Conservation (phyloP, 1,139 yeast genomes). For the Blastobotrys apis region DNA sequence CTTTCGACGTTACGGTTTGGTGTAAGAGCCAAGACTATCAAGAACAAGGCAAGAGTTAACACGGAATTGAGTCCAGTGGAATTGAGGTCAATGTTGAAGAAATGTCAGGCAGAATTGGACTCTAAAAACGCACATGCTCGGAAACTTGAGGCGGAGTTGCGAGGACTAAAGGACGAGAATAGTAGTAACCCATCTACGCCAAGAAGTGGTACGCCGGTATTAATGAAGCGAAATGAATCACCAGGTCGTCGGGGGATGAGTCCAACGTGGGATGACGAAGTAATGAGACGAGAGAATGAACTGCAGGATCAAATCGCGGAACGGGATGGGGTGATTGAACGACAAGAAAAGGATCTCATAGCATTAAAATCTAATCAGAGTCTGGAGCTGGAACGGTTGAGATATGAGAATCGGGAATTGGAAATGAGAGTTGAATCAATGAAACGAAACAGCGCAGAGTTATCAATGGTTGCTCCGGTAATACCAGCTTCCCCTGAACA, state of each 20-base stretch:
- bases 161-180: not conserved
- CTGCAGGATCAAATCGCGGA: constrained; percentile 36
- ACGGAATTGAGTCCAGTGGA: constrained; percentile 61
- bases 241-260: not conserved
- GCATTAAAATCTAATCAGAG: constrained; percentile 18
- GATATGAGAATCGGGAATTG: constrained; percentile 33
- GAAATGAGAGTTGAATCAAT: constrained; percentile 8
- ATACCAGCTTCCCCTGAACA: constrained; percentile 2
- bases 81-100: constrained; percentile 47
- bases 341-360: constrained; percentile 23
- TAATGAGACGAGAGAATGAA: constrained; percentile 34
- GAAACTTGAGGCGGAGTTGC: constrained; percentile 50
- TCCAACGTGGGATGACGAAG: constrained; percentile 21
- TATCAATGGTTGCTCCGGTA: not conserved
- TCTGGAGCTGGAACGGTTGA: constrained; percentile 29
- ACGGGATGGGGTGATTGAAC: constrained; percentile 29
- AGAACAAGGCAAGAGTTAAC: constrained; percentile 65
- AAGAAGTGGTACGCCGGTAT: not conserved
- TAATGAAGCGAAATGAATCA: not conserved
- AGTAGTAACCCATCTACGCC: not conserved
- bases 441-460: not conserved
- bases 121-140: constrained; percentile 43
- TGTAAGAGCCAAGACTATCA: constrained; percentile 66
- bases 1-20: constrained; percentile 79
- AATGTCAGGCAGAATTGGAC: constrained; percentile 47